Conservation (phyloP, 2,329 filamentous ascomycete genomes). For the Penicillium sp. region DNA sequence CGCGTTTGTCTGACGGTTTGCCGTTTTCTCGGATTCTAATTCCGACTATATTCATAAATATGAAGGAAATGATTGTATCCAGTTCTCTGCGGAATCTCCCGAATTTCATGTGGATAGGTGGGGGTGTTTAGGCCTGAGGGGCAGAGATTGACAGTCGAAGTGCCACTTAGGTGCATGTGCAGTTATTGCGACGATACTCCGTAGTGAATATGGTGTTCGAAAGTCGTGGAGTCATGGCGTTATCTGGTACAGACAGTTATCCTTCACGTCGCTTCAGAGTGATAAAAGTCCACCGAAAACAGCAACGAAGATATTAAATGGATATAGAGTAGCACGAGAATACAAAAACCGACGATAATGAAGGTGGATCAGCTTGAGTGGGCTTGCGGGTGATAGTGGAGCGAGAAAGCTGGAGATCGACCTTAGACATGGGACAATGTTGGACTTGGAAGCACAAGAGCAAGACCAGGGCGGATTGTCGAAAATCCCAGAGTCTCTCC, state of each 20-base stretch:
- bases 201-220: background rate
- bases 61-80: background rate
- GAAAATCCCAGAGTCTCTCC: background rate
- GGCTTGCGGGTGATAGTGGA: background rate
- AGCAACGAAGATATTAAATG: background rate
- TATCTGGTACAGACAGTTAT: background rate
- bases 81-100: background rate
- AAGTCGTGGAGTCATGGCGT: background rate
- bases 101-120: background rate
- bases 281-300: too few species aligned
- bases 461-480: background rate
- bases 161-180: background rate
- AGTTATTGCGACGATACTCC: background rate
- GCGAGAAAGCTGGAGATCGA: background rate
- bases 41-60: background rate
- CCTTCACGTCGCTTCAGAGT: background rate
- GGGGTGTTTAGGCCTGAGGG: background rate
- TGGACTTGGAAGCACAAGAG: background rate
- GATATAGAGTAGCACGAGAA: background rate
- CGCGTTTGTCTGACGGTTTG: background rate
- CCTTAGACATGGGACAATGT: background rate
- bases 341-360: background rate
- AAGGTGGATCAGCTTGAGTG: background rate
- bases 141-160: slow-evolving; percentile 2
- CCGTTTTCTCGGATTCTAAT: background rate